Conservation (phyloP, 768 basidiomycete genomes). For the Tephrocybe sp. region DNA sequence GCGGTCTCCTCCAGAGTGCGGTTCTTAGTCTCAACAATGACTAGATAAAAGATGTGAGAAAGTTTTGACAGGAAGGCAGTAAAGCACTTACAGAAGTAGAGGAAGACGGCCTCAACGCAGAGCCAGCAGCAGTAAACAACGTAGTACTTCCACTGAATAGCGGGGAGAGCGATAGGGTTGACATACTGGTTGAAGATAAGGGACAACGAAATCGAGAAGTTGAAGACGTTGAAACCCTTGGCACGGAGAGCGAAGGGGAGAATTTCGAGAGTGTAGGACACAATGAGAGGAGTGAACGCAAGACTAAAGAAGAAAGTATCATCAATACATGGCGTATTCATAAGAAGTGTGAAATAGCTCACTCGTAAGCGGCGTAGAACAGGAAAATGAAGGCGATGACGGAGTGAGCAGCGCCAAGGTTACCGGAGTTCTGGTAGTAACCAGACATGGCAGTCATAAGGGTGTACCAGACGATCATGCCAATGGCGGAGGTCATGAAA, state of each 20-base stretch:
- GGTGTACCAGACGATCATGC: constrained; percentile 68
- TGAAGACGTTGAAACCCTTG: constrained; percentile 84
- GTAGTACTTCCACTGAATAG: constrained; percentile 77
- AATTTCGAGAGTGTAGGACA: constrained; percentile 88
- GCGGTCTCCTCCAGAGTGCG: constrained; percentile 80
- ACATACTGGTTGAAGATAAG: constrained; percentile 91
- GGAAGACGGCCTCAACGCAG: constrained; percentile 60
- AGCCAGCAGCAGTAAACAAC: constrained; percentile 76
- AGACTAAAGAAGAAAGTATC: constrained; percentile 41
- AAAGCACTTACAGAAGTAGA: constrained; percentile 59
- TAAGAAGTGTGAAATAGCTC: constrained; percentile 22
- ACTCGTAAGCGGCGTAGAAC: constrained; percentile 79
- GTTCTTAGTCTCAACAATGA: constrained; percentile 70
- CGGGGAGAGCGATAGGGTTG: constrained; percentile 74
- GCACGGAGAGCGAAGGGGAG: constrained; percentile 81
- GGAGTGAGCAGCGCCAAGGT: constrained; percentile 56
- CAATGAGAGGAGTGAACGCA: constrained; percentile 84
- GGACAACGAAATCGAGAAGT: constrained; percentile 72
- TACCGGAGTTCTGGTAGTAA: constrained; percentile 44
- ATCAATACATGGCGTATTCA: background rate
- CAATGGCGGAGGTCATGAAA: constrained; percentile 56
- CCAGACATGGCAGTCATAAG: constrained; percentile 70
- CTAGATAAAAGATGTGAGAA: constrained; percentile 20
- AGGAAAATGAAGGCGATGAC: constrained; percentile 86
- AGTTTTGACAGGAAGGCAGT: background rate